These are phyloP conservation scores for Hysterium pulicare DNA, from an alignment of 2,329 filamentous ascomycete species.

Conservation along the genomic window DNA sequence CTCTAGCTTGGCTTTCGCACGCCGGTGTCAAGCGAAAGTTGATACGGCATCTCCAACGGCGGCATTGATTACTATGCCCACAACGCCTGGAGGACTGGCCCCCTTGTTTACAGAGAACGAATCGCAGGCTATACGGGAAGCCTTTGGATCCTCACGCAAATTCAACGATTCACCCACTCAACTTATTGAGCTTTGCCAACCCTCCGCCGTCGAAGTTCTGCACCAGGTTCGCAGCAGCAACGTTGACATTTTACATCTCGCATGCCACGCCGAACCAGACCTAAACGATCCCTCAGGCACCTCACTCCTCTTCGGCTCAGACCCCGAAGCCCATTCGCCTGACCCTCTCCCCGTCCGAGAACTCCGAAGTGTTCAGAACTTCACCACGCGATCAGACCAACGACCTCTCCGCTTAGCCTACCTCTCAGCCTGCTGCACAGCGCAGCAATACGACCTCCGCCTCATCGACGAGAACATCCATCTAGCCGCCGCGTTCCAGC, in stretches of 20 bases:
- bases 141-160: slow-evolving; percentile 7
- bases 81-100: slow-evolving; percentile 1
- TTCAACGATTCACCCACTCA: too few relatives aligned
- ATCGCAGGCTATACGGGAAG: slow-evolving; percentile 3
- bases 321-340: not conserved
- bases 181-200: too few relatives aligned
- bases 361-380: not conserved
- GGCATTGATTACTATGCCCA: slow-evolving; percentile 6
- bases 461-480: slow-evolving; percentile 34
- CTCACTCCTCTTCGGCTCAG: slow-evolving; percentile 6
- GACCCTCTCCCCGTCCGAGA: slow-evolving; percentile 3
- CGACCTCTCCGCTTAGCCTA: slow-evolving; percentile 11
- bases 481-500: slow-evolving; percentile 34
- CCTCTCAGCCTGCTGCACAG: slow-evolving; percentile 38
- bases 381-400: not conserved
- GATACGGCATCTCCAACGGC: not conserved
- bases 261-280: slow-evolving; percentile 17
- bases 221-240: slow-evolving; percentile 3
- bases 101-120: slow-evolving; percentile 1
- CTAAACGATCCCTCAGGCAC: slow-evolving; percentile 14
- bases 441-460: slow-evolving; percentile 14
- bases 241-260: slow-evolving; percentile 14
- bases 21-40: slow-evolving; percentile 1
- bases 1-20: slow-evolving; percentile 1
- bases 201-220: slow-evolving; percentile 1